A percentile compares a stretch with the other conserved stretches of the same genome.
Conservation (phyloP, 2,329 filamentous ascomycete genomes). For the Alternaria brassicicola region DNA sequence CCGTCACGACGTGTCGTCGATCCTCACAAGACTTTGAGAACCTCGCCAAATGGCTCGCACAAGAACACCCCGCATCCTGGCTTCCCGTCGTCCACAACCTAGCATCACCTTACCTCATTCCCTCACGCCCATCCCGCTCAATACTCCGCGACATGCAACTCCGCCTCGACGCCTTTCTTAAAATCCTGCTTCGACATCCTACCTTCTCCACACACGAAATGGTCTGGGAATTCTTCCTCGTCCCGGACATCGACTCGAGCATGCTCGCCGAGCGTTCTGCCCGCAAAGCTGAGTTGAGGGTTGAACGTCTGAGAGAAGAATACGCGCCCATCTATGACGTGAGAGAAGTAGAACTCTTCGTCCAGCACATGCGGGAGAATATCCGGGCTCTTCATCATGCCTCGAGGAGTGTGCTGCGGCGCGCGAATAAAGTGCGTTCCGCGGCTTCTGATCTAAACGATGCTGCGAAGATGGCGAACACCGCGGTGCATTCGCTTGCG, state of each 20-base stretch:
- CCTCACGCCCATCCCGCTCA: slow-evolving; percentile 86
- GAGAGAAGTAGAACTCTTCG: slow-evolving; percentile 89
- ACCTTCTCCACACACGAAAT: slow-evolving; percentile 97
- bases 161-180: slow-evolving; percentile 84
- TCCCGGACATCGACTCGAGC: slow-evolving; percentile 87
- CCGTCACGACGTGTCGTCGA: slow-evolving; percentile 90
- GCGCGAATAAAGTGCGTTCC: slow-evolving; percentile 75
- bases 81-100: slow-evolving; percentile 78
- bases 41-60: slow-evolving; percentile 77
- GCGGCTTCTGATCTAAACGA: slow-evolving; percentile 71
- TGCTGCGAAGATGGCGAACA: slow-evolving; percentile 62
- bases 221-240: slow-evolving; percentile 98
- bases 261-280: slow-evolving; percentile 89
- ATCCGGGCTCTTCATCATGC: slow-evolving; percentile 83
- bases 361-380: slow-evolving; percentile 87
- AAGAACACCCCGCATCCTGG: slow-evolving; percentile 96
- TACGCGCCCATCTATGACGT: slow-evolving; percentile 80
- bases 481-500: slow-evolving; percentile 59
- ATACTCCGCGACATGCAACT: slow-evolving; percentile 87
- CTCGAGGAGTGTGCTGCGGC: slow-evolving; percentile 67
- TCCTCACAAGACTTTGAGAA: slow-evolving; percentile 91
- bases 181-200: slow-evolving; percentile 82
- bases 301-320: slow-evolving; percentile 87
- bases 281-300: slow-evolving; percentile 81
- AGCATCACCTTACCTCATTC: slow-evolving; percentile 89